phyloP scores from a whole-genome alignment of 345 rosid genomes.

The Litchi chinensis region DNA sequence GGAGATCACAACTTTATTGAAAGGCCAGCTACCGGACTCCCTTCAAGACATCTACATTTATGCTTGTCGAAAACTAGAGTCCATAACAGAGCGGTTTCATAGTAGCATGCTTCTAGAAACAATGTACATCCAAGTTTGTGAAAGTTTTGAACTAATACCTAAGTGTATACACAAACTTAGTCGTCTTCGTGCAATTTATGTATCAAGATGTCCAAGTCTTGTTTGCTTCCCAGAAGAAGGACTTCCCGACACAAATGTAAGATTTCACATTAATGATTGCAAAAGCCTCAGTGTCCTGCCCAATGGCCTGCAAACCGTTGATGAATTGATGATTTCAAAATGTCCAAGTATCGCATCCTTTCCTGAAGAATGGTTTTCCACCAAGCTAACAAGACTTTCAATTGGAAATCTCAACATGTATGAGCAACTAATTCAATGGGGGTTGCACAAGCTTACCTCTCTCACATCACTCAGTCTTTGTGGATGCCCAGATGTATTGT shows the following conservation, averaged over 20 bases:
- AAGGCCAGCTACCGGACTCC: not conserved
- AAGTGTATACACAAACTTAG: not conserved
- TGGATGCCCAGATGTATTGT: slow-evolving; percentile 10
- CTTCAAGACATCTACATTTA: not conserved
- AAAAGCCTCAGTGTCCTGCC: not conserved
- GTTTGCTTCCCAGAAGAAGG: slow-evolving; percentile 7
- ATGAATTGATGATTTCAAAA: not conserved
- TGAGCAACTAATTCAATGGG: slow-evolving; percentile 20
- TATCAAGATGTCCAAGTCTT: not conserved
- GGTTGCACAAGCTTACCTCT: slow-evolving; percentile 19
- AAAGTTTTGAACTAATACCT: not conserved
- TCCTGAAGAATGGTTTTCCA: slow-evolving; percentile 8
- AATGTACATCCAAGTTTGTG: not conserved
- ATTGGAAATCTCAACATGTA: not conserved
- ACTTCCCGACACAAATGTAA: not conserved
- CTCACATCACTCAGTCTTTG: slow-evolving; percentile 8
- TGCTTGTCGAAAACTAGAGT: not conserved
- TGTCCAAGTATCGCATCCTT: slow-evolving; percentile 14
- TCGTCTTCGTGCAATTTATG: not conserved
- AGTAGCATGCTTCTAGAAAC: not conserved
- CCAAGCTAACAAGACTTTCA: not conserved
- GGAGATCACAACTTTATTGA: not conserved
- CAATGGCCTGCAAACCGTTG: not conserved
- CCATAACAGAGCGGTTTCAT: not conserved
- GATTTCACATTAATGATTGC: not conserved